Percentiles rank a stretch among this genome's conserved stretches.
These are phyloP conservation scores for Gracilariopsis chorda DNA, from an alignment of 23 red algal genomes.

Conservation along the genomic window DNA sequence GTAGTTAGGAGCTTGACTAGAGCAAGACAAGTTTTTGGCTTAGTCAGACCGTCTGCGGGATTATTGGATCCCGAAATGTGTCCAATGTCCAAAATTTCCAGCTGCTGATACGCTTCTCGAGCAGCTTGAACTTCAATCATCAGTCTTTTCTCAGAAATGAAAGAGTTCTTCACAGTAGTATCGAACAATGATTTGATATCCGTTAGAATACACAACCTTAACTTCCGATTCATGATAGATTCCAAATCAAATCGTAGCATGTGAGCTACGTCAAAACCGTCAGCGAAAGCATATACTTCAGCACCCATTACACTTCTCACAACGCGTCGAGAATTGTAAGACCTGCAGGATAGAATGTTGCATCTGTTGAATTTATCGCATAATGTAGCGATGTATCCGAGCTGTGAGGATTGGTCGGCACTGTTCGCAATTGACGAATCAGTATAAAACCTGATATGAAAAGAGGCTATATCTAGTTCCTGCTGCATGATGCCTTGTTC, in stretches of 20 bases:
- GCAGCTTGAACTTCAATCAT: conserved; percentile 10
- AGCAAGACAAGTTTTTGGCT: background rate
- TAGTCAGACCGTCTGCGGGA: conserved; percentile 1
- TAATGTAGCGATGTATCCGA: conserved; percentile 40
- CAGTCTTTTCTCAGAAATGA: conserved; percentile 19
- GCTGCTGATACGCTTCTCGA: background rate
- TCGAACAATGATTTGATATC: conserved; percentile 19
- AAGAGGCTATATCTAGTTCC: background rate
- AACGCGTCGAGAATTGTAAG: conserved; percentile 18
- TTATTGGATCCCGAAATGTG: background rate
- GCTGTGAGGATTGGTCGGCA: conserved; percentile 21
- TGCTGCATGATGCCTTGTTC: background rate
- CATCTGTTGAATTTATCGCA: conserved; percentile 12
- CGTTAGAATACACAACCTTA: background rate
- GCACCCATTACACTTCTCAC: background rate
- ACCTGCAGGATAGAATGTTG: conserved; percentile 19
- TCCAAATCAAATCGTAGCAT: conserved; percentile 14
- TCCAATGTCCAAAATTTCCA: background rate
- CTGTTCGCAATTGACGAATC: conserved; percentile 40
- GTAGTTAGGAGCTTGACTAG: background rate
- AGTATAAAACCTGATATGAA: conserved; percentile 29
- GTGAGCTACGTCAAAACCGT: conserved; percentile 37
- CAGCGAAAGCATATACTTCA: conserved; percentile 37
- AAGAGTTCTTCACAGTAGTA: conserved; percentile 8
- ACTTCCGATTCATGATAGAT: background rate